phyloP scores from a whole-genome alignment of 495 filamentous ascomycete species.

The Penicillium cosmopolitanum region DNA sequence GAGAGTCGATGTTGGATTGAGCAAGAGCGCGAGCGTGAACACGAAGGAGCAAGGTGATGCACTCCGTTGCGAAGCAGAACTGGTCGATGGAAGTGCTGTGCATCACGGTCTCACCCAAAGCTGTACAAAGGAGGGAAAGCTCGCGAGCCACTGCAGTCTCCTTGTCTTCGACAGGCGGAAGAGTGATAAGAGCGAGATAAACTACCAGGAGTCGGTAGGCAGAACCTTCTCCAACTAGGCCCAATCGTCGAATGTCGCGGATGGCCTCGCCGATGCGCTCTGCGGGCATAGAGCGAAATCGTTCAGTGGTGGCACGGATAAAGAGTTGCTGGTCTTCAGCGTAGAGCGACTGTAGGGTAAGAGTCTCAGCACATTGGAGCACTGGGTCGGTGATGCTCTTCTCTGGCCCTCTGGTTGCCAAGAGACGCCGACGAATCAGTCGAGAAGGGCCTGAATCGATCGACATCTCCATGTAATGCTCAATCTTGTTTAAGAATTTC shows the following conservation, averaged over 20 bases:
- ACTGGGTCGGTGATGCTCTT: constrained; percentile 37
- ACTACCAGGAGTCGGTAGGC: constrained; percentile 41
- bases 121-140: constrained; percentile 42
- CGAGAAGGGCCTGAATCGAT: constrained; percentile 41
- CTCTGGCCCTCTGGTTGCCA: constrained; percentile 38
- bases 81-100: constrained; percentile 49
- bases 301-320: constrained; percentile 41
- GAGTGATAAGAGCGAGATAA: constrained; percentile 40
- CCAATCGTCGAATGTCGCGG: constrained; percentile 37
- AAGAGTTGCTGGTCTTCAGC: constrained; percentile 48
- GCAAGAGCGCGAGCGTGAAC: constrained; percentile 56
- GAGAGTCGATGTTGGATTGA: constrained; percentile 72
- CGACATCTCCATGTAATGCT: constrained; percentile 44
- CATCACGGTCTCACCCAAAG: constrained; percentile 32
- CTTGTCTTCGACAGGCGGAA: constrained; percentile 44
- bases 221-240: constrained; percentile 36
- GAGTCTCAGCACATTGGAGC: constrained; percentile 40
- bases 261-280: constrained; percentile 36
- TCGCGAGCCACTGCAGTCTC: constrained; percentile 39
- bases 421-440: constrained; percentile 42
- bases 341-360: constrained; percentile 44
- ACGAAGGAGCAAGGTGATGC: constrained; percentile 60
- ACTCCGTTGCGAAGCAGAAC: constrained; percentile 61
- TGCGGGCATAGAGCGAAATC: constrained; percentile 40
- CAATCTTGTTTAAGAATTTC: constrained; percentile 44